A percentile compares a stretch with the other conserved stretches of the same genome.
These are phyloP conservation scores for Asterionellopsis glacialis DNA, from an alignment of 108 stramenopile species.

Conservation along the genomic window DNA sequence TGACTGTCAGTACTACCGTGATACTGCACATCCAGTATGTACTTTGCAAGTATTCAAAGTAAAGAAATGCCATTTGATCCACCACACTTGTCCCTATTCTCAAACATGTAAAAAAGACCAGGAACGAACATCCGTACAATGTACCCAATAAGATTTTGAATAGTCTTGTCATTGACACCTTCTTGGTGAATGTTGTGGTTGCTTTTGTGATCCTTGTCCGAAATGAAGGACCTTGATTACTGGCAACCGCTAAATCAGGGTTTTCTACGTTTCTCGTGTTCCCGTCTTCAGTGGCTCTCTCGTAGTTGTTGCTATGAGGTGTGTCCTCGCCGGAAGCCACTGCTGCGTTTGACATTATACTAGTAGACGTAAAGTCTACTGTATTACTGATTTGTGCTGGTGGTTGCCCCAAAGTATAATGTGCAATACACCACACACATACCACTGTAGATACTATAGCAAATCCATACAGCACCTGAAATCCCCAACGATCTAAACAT, in stretches of 20 bases:
- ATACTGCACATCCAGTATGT: constrained; percentile 16
- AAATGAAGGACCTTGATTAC: too few species aligned
- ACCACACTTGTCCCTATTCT: constrained; percentile 35
- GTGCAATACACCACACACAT: not conserved
- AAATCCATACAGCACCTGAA: not conserved
- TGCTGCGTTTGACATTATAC: not conserved
- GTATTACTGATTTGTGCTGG: not conserved
- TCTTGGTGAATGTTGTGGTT: not conserved
- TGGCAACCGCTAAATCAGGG: too few species aligned
- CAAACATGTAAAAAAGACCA: constrained; percentile 20
- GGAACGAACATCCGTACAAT: not conserved
- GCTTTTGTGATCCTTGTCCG: too few species aligned
- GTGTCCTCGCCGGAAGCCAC: not conserved
- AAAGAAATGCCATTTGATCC: constrained; percentile 42
- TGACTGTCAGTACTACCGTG: constrained; percentile 47
- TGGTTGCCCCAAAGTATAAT: not conserved
- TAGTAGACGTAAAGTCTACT: not conserved
- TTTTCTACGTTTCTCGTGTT: too few species aligned
- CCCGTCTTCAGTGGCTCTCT: too few species aligned
- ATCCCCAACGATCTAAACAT: constrained; percentile 24
- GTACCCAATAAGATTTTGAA: not conserved
- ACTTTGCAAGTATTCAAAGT: constrained; percentile 37
- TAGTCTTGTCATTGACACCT: not conserved
- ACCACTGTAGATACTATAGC: not conserved
- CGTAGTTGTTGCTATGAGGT: too few species aligned